Evolutionary conservation across 306 rosid species (phyloP), one percentile per base, ranked within the genome.

Genomic region (Morella rubra): DNA sequence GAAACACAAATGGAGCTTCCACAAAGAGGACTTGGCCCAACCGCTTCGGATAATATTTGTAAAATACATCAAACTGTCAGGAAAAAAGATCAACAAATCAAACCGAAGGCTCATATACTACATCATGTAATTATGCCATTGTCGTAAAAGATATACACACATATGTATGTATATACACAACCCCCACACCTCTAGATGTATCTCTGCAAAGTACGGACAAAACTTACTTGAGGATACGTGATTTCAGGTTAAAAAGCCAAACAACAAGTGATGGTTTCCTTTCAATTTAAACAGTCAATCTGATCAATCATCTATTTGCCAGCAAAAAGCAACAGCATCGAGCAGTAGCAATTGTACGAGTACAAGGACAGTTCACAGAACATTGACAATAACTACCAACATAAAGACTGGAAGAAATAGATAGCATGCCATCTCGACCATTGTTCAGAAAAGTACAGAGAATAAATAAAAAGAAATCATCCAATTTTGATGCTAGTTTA

Each of bases 31-130:
- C 96, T 88, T 95, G 81, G 61, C 82, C 89, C 84, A 95, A 73
- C 47, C 97, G 84, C 84, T 82, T 92, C 6, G 98, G 99, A 80
- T 95, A 95, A 79, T 95, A 92, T 66, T 71, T 88, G 86, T 95
- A 92, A 75, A 89, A 88, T 70, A 92, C 92, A 85, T 95, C 92
- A 84, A 95, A 95, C 99, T 95, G 93, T 79, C 74, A 80, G 76
- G 76, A n/a, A 75, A 80, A 44, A 65, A 12, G 42, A 72, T 60
- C 5, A 40, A 44, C 71, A 18, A 74, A 84, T 53, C 73, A 77
- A 77, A 41, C 24, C 32, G 19, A 51, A 49, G 6, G 27, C 15
- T 45, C 54, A 67, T 42, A 65, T 32, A 22, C 40, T 20, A 58
- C 15, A 8, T 58, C 40, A 22, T 20, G 64, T 58, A 58, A 58